Conservation (phyloP, 2,329 filamentous ascomycete genomes). For the Exophiala oligosperma region DNA sequence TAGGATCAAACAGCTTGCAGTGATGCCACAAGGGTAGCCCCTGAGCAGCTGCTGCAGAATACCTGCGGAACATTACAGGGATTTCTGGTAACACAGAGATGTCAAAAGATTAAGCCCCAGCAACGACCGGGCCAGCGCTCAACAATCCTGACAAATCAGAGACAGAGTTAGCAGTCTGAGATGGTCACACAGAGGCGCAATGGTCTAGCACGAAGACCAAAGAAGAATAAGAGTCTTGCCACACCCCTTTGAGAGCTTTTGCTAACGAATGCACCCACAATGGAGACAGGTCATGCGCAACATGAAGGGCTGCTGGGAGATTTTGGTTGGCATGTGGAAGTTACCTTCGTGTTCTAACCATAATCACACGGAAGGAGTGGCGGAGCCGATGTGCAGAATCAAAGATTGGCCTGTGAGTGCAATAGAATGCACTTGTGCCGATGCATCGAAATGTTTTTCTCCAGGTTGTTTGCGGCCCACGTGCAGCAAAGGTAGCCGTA, state of each 20-base stretch:
- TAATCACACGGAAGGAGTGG: neutral
- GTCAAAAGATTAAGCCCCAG: conserved; percentile 20
- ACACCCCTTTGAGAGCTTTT: conserved; percentile 2
- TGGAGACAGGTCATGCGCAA: neutral
- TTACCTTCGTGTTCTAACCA: neutral
- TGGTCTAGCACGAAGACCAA: conserved; percentile 13
- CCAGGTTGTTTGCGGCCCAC: conserved; percentile 10
- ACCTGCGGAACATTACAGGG: conserved; percentile 24
- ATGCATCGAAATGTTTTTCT: neutral
- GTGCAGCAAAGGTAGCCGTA: neutral
- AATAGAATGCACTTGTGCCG: neutral
- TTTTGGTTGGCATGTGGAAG: neutral
- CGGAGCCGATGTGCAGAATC: neutral
- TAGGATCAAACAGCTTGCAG: conserved; percentile 7
- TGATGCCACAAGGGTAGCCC: conserved; percentile 17
- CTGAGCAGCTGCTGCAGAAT: conserved; percentile 19
- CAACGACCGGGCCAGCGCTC: conserved; percentile 1
- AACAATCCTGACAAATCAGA: conserved; percentile 24
- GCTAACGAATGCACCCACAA: neutral
- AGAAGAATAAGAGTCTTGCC: conserved; percentile 6
- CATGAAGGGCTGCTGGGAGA: neutral
- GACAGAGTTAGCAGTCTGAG: conserved; percentile 7
- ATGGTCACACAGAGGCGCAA: conserved; percentile 22
- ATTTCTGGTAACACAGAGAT: conserved; percentile 20
- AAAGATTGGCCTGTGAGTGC: neutral